A percentile compares a stretch with the other conserved stretches of the same genome.
Conservation (phyloP, 108 stramenopile species). For the Epithemia pelagica region DNA sequence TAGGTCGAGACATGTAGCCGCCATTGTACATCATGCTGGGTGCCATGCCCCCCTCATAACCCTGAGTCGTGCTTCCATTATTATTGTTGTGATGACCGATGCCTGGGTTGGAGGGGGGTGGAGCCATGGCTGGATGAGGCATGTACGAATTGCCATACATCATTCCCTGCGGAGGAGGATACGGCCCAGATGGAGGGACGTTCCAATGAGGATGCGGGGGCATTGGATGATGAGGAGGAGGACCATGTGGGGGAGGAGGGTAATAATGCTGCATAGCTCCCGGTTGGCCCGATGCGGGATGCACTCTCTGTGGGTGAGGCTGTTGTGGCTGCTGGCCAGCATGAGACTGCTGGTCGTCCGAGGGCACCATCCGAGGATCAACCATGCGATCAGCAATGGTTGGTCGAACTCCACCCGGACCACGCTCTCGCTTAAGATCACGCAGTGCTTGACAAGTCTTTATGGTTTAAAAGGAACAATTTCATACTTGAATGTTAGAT, state of each 20-base stretch:
- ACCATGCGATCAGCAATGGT: background rate
- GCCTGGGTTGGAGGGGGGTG: background rate
- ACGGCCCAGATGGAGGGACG: background rate
- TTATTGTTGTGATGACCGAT: background rate
- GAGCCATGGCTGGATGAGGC: background rate
- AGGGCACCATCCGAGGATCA: background rate
- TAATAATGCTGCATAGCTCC: background rate
- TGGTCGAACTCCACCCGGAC: background rate
- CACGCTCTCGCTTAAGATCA: background rate
- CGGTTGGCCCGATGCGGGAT: too few species aligned
- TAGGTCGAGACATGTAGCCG: background rate
- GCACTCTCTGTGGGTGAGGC: background rate
- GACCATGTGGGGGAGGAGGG: background rate
- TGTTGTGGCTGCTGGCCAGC: background rate
- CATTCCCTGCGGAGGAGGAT: background rate
- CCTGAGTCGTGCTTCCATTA: too few species aligned
- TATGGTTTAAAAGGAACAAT: too few species aligned
- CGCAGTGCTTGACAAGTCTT: conserved; percentile 5
- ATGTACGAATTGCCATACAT: background rate
- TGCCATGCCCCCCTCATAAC: background rate
- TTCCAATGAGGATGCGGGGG: background rate
- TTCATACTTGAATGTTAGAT: too few species aligned
- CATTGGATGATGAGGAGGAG: background rate
- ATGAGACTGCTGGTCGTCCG: background rate
- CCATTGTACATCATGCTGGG: background rate